phyloP scores from a whole-genome alignment of 2,329 filamentous ascomycete species.

The Sphaerulina vaccinii region DNA sequence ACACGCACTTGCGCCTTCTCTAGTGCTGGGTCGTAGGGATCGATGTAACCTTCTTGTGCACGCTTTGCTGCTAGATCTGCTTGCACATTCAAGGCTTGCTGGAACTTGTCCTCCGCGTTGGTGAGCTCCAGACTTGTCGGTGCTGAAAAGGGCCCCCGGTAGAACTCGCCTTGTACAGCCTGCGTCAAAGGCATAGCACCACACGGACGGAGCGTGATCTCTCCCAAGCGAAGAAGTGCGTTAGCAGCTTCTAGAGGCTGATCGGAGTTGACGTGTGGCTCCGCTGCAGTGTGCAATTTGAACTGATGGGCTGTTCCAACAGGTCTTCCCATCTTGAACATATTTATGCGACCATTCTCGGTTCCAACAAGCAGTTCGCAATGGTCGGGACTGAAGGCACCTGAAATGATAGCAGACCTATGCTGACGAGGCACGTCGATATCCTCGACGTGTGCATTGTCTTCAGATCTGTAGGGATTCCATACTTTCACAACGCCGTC shows the following conservation, averaged over 20 bases:
- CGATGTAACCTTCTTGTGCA: neutral
- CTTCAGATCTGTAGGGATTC: conserved; percentile 54
- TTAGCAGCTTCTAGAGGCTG: conserved; percentile 27
- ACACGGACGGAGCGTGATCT: conserved; percentile 41
- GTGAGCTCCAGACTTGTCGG: conserved; percentile 25
- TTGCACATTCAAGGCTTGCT: conserved; percentile 24
- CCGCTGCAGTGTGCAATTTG: conserved; percentile 25
- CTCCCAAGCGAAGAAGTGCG: conserved; percentile 33
- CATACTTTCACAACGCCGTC: conserved; percentile 61
- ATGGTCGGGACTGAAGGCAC: conserved; percentile 56
- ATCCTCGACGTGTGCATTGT: conserved; percentile 55
- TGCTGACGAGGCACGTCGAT: conserved; percentile 43
- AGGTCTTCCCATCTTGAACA: conserved; percentile 46
- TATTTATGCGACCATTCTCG: conserved; percentile 54
- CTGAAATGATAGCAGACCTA: conserved; percentile 57
- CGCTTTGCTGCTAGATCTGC: conserved; percentile 1
- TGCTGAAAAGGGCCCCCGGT: conserved; percentile 40
- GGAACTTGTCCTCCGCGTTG: conserved; percentile 31
- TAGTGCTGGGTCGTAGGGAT: neutral
- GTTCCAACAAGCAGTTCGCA: conserved; percentile 59
- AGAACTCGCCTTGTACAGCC: conserved; percentile 47
- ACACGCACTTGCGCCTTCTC: conserved; percentile 14
- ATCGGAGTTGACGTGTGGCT: neutral
- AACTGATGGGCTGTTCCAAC: conserved; percentile 22
- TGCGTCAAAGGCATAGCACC: conserved; percentile 46